Evolutionary conservation across 1,284 basidiomycete species (phyloP), one percentile per base, ranked within the genome.

Genomic region (Macrocystidia cucumis): DNA sequence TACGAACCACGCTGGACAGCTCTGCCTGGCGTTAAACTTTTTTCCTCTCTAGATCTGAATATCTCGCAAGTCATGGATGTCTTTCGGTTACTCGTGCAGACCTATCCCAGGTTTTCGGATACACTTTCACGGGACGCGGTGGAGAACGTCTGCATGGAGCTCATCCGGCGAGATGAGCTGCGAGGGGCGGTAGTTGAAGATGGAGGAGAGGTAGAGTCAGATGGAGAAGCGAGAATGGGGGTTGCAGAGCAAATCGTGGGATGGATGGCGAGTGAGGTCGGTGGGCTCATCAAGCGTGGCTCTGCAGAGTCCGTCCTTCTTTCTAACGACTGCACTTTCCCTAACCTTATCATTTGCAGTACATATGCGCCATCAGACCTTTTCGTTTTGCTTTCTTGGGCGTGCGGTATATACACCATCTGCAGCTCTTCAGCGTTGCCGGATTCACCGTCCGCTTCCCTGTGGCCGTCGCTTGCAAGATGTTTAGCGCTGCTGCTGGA

Each of bases 71-170:
- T 66, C 12, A 52, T 80, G 54, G 86, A 90, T 49, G 54, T 92
- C 19, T 82, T 91, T 55, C 67, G 69, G 42, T 60, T 90, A 1
- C 59, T 91, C 30, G 79, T 80, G 1, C 60, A 77, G 29, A 90
- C 84, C 0, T 84, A 87, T 52, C 71, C 84, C 9, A 76, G 79
- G 46, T 91, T 91, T 62, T 61, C 74, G 29, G 89, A 92, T 52
- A 58, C 70, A 2, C 53, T 65, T 34, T 91, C 89, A 2, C 66
- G 81, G 39, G 67, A 76, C 32, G 80, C 79, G 3, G 80, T 87
- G 0, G 77, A 89, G 44, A 57, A 59, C 1, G 69, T 88, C 22
- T 75, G 74, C 1, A 67, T 72, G 50, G 71, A 73, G 29, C 51
- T 91, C 35, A 69, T 88, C 11, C 59, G 60, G 17, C 67, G 68